Base-by-base conservation (phyloP, 2,329 filamentous ascomycete genomes). In the Colletotrichum lindemuthianum region DNA sequence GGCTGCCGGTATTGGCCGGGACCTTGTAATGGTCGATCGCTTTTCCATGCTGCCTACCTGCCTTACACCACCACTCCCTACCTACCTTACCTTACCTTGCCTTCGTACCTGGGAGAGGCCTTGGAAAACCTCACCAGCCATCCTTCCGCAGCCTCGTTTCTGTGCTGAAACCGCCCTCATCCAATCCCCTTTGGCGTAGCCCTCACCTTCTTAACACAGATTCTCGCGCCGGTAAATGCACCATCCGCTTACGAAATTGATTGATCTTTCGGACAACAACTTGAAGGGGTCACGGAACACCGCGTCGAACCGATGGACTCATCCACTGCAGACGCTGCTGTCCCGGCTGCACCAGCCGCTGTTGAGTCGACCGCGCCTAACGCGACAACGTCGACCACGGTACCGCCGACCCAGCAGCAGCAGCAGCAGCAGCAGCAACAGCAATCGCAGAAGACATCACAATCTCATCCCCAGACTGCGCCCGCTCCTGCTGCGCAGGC, bases 1-100 rank as follows among this genome's bases (percentile, higher is more conserved):
- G 44, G 61, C 44, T 66, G 55, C 63, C 49, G 57, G 63, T 63
- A 66, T 63, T 66, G 63, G 63, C 51, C 61, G 47, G 39, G 52
- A 56, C 51, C 61, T 61, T 56, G 47, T 37, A 12, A 58, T 32
- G 41, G 36, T 45, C 61, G 59, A 65, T 63, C 52, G 11, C 39
- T 63, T 51, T 52, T 65, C 33, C 58, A 51, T 51, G 51, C 47
- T 51, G 56, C 58, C 40, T 65, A 24, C 24, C 4, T 24, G 24
- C 24, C 24, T 24, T 24, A 5, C 24, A 24, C 24, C 24, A 24
- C 24, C 24, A 24, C 24, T 24, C 24, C 24, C 24, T 24, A 24
- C 24, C 24, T 24, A 24, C 24, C 24, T 24, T 24, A 24, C 24
- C 24, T 24, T 24, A 24, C 24, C 24, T 24, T 24, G 24, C 24